These are phyloP conservation scores for Trichaptum fuscoviolaceum DNA, from an alignment of 768 basidiomycete species.

Conservation along the genomic window DNA sequence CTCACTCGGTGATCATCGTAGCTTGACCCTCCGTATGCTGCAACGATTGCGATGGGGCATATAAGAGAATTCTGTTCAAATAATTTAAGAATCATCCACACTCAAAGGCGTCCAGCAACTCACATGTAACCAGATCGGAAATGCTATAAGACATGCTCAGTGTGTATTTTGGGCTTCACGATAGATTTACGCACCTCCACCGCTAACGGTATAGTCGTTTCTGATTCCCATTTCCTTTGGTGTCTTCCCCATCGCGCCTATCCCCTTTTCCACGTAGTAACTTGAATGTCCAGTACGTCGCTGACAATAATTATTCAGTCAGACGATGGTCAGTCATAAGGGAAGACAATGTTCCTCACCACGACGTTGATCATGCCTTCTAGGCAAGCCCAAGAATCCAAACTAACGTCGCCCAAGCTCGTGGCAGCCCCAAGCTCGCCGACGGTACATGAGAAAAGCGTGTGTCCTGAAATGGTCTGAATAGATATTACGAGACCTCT, in stretches of 20 bases:
- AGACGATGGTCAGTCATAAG: background rate
- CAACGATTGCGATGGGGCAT: conserved; percentile 74
- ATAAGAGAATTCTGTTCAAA: conserved; percentile 65
- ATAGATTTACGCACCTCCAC: conserved; percentile 58
- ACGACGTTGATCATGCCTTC: conserved; percentile 39
- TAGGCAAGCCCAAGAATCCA: conserved; percentile 75
- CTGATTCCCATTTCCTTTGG: conserved; percentile 67
- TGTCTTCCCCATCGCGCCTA: conserved; percentile 78
- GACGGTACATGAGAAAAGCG: conserved; percentile 77
- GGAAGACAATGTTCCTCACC: background rate
- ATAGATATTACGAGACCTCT: conserved; percentile 80
- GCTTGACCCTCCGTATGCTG: conserved; percentile 78
- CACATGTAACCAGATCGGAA: conserved; percentile 83
- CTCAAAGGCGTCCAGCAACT: conserved; percentile 11
- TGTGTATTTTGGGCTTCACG: background rate
- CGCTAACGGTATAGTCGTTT: conserved; percentile 57
- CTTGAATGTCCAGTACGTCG: conserved; percentile 79
- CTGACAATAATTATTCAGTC: conserved; percentile 9
- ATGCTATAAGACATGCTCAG: conserved; percentile 42
- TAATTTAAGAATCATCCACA: conserved; percentile 5
- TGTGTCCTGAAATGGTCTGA: conserved; percentile 74
- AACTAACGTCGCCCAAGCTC: conserved; percentile 68
- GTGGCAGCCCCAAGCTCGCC: conserved; percentile 67
- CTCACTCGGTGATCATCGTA: conserved; percentile 75
- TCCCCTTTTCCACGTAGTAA: conserved; percentile 83